Base-by-base conservation (phyloP, 2,329 filamentous ascomycete genomes). In the Lithohypha guttulata region DNA sequence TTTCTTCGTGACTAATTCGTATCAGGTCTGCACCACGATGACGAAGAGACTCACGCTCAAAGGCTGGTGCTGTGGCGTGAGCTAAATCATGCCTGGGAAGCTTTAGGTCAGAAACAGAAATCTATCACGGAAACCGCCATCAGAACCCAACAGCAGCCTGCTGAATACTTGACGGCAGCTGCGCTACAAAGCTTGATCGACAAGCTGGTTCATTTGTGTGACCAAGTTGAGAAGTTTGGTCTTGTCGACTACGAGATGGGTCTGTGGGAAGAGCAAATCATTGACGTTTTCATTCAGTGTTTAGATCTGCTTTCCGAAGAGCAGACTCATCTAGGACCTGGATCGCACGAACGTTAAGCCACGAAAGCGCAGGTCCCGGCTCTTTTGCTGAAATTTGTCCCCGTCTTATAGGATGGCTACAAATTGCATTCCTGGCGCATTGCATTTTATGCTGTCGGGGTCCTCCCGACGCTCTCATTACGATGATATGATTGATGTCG, bases 161-260 rank as follows among this genome's bases (percentile, higher is more conserved):
- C 73, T 28, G 66, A 66, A 36, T 59, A 91, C 9, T 71, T 96
- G 51, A 72, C 73, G 21, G 68, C 73, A 48, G 78, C 81, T 2
- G 72, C 69, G 17, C 68, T 96, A 34, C 77, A 83, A 52, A 79
- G 77, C 50, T 79, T 96, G 73, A 85, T 84, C 9, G 79, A 81
- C 39, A 81, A 93, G 53, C 62, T 98, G 20, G 73, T 93, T 41
- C 73, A 78, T 35, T 68, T 94, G 35, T 93, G 87, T 57, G 86
- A 96, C 57, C 75, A 75, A 35, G 74, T 96, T 46, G 89, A 96
- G 60, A 79, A 81, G 50, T 80, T 93, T 56, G 91, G 91, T n/a
- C 66, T 98, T 33, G 85, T 98, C 8, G 91, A 98, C 63, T 98
- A 96, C 58, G 82, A 96, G 55, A 93, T 94, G 65, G 91, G 91